Evolutionary conservation across 768 basidiomycete species (phyloP).

Genomic region (Phallus indusiatus): DNA sequence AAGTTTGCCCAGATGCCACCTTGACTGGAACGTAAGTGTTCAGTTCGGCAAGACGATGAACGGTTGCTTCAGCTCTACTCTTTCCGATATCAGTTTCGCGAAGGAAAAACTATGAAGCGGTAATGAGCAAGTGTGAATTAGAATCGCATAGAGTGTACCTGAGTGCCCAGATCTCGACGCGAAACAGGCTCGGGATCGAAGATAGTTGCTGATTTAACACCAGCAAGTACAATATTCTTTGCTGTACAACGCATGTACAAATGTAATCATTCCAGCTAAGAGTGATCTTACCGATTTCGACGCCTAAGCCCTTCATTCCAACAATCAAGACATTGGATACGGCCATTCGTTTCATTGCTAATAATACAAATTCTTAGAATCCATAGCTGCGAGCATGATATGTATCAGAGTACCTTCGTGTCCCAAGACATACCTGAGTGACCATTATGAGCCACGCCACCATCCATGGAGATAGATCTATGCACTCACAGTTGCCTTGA

Average conservation of each 20-base stretch:
- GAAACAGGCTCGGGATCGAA: slow-evolving; percentile 87
- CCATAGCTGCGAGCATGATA: not conserved
- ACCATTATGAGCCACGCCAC: slow-evolving; percentile 14
- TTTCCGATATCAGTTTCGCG: slow-evolving; percentile 81
- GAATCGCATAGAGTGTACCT: slow-evolving; percentile 38
- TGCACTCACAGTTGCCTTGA: slow-evolving; percentile 79
- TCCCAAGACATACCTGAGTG: slow-evolving; percentile 79
- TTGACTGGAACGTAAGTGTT: slow-evolving; percentile 95
- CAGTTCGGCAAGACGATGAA: slow-evolving; percentile 84
- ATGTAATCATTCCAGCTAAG: not conserved
- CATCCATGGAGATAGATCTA: slow-evolving; percentile 8
- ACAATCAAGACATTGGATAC: slow-evolving; percentile 90
- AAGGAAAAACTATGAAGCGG: slow-evolving; percentile 72
- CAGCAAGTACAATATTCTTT: slow-evolving; percentile 91
- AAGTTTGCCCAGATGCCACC: slow-evolving; percentile 73
- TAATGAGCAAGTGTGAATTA: not conserved
- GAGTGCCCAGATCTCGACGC: slow-evolving; percentile 86
- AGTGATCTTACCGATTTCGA: slow-evolving; percentile 73
- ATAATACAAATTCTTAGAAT: not conserved
- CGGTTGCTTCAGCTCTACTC: slow-evolving; percentile 75
- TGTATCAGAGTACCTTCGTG: slow-evolving; percentile 65
- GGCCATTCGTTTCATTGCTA: slow-evolving; percentile 99
- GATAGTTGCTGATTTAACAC: slow-evolving; percentile 94
- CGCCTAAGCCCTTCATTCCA: slow-evolving; percentile 85
- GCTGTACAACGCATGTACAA: slow-evolving; percentile 35